Evolutionary conservation across 139 green algal genomes (phyloP), one percentile per base, ranked within the genome.

Genomic region (Dunaliella sp.): DNA sequence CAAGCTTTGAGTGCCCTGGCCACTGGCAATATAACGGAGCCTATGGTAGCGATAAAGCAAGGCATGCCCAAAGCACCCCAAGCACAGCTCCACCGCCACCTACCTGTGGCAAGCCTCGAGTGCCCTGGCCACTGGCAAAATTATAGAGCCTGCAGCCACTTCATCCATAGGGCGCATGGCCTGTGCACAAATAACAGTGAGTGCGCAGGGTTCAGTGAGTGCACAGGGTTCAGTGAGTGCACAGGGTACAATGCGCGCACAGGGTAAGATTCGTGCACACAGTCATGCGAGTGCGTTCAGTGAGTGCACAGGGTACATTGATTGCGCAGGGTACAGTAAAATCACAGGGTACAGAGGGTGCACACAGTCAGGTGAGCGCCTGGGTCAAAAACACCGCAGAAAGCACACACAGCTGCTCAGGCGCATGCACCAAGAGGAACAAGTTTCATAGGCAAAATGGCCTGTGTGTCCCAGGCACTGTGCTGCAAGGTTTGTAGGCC

Each of bases 81-180:
- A n/a, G n/a, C n/a, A n/a, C n/a, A n/a, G n/a, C n/a, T n/a, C n/a
- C n/a, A n/a, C 48, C 7, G 37, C 3, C 78, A 83, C 80, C 34
- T 48, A 85, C 81, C 37, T 79, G 81, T 85, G 81, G 76, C 38
- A 58, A 16, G 81, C 81, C 1, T 37, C 57, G 57, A 85, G 30
- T 22, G 81, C 81, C 57, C 38, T 28, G 12, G 57, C 58, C 7
- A 85, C 21, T 3, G 81, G 81, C 81, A 85, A 32, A 1, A 85
- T 79, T 3, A 85, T 78, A 31, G 58, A 78, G 48, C 25, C 81
- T 12, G 57, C 81, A 3, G 81, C 81, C 2, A 31, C 31, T 32
- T 78, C 57, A 28, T 85, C 81, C 81, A 85, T 85, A 1, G 81
- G 81, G 28, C 81, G 81, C 81, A 85, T 85, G 32, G 81, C 81